Evolutionary conservation across 1,139 yeast species (phyloP), one percentile per base, ranked within the genome.

Genomic region (Eremothecium sinecaudum): DNA sequence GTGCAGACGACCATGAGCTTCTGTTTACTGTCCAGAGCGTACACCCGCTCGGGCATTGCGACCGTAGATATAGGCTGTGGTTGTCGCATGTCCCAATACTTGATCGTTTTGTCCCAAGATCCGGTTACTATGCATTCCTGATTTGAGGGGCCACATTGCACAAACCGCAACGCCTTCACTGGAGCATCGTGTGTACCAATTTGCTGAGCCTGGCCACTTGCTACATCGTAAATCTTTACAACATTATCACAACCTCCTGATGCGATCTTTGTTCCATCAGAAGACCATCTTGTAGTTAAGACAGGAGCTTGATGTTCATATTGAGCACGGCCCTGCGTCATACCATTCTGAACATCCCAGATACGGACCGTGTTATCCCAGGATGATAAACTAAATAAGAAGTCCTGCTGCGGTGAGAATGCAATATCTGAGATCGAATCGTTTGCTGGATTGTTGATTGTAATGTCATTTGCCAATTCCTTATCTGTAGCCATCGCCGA

Each of bases 341-440:
- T 60, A 22, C 75, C 74, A 44, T 69, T 73, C 43, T 75, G 75
- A 17, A 87, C 75, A 57, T 90, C 97, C 66, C 92, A 92, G 39
- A 92, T 79, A 40, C 98, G 71, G 24, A 84, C 95, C 55, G 86
- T 86, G 50, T 81, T 82, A 61, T 92, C 99, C 98, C 99, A 92
- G 24, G 94, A 79, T 8, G 93, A 73, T 3, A 77, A 93, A 2
- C 93, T 75, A 36, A 74, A 62, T 39, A 79, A 59, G 40, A 76
- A 64, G 48, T 92, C 96, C 17, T 81, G 92, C 44, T 71, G 83
- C n/a, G 97, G 84, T n/a, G 95, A 82, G 59, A 90, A 92, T 13
- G 86, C 67, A 38, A 92, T 58, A 47, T 83, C 94, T n/a, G 87
- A 71, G 20, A 92, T 71, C 3, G 95, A 79, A 54, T 92, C 98